Evolutionary conservation across 768 basidiomycete species (phyloP).

Genomic region (Glaciozyma antarctica): DNA sequence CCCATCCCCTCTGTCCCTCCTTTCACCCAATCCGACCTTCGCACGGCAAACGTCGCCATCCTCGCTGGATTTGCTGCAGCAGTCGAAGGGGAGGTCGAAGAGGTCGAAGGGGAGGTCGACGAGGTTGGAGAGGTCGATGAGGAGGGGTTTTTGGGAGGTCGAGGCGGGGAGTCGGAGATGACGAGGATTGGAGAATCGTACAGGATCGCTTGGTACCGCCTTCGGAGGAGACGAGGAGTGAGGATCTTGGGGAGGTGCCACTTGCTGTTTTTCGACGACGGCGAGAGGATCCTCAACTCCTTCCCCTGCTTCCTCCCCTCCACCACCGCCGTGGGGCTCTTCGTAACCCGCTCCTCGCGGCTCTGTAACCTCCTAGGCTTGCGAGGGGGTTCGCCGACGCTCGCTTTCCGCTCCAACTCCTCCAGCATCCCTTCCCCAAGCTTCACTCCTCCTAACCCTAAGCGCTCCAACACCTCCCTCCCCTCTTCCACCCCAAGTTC

Average conservation of each 20-base stretch:
- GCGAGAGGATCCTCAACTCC: not conserved
- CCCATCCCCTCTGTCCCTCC: not conserved
- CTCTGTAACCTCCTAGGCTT: slow-evolving; percentile 19
- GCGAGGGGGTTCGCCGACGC: not conserved
- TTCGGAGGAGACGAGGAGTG: slow-evolving; percentile 9
- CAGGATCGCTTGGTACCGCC: not conserved
- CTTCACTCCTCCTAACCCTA: not conserved
- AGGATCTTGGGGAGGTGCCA: slow-evolving; percentile 19
- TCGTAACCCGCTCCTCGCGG: not conserved
- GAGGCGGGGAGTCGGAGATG: not conserved
- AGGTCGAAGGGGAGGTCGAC: not conserved
- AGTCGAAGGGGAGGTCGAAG: not conserved
- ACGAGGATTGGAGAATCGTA: slow-evolving; percentile 6
- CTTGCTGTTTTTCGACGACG: slow-evolving; percentile 9
- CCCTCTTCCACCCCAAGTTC: not conserved
- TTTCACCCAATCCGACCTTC: not conserved
- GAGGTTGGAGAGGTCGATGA: too few relatives aligned
- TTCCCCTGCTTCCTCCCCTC: not conserved
- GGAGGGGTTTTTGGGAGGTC: not conserved
- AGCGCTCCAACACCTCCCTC: not conserved
- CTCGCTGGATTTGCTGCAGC: not conserved
- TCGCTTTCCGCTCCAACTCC: slow-evolving; percentile 1
- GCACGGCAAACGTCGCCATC: not conserved
- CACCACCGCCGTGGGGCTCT: not conserved
- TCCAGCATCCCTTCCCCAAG: not conserved